Base-by-base conservation (phyloP, 2,329 filamentous ascomycete species). In the Colletotrichum salicis region DNA sequence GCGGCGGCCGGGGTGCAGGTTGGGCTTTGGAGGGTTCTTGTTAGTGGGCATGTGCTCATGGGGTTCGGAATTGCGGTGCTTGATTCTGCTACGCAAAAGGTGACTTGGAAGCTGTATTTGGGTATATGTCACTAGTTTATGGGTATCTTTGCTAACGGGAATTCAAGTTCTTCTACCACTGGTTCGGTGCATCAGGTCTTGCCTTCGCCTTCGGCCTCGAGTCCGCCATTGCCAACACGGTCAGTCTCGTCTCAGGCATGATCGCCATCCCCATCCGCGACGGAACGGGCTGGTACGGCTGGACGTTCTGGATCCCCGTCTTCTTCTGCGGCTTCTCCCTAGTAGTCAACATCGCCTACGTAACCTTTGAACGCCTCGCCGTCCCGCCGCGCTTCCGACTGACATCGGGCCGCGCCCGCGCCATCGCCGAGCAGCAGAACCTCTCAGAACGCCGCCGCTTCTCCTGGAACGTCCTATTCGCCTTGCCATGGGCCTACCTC, bases 131-230 rank as follows among this genome's bases (percentile, higher is more conserved):
- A 3, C 24, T 57, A n/a, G 37, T 1, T 0, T 48, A 5, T 10
- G 27, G 10, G 11, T 35, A 12, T 8, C n/a, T 15, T 33, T 10
- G 4, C 48, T 31, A 27, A 37, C 22, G 64, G 10, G 55, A 4
- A 2, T 29, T 45, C 22, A 15, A 76, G 75, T 76, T 77, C 65
- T 73, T 77, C 48, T 77, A 77, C 35, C 73, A 77, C 60, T 77
- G 76, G 76, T 77, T 77, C 13, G 76, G 76, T 11, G 74, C 75
- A 1, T 67, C 59, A 11, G 76, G 74, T 0, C 71, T 77, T 3
- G 75, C 75, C 27, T 75, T 77, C 13, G 75, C 74, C 37, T 76
- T 76, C 15, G 75, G 75, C 1, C 75, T 77, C 22, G 75, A 76
- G 58, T 77, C 65, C 19, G 76, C 75, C 31, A 67, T 77, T 19